Evolutionary conservation across 371 early-diverging fungal species (phyloP).

Genomic region (Rhizopus stolonifer): DNA sequence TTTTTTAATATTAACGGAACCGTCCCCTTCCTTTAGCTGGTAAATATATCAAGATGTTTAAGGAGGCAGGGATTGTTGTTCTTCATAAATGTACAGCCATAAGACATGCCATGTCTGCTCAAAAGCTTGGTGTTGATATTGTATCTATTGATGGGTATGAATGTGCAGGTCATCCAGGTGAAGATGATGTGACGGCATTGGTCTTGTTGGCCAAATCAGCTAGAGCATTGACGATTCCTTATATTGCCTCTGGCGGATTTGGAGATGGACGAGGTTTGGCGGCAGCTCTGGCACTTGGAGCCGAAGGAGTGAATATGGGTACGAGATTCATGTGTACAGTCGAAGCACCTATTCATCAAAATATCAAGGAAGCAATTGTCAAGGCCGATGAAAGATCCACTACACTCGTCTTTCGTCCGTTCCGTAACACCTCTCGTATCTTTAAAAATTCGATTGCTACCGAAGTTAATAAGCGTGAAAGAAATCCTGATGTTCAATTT

Average conservation of each 20-base stretch:
- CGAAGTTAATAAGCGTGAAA: slow-evolving; percentile 70
- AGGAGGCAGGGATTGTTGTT: slow-evolving; percentile 69
- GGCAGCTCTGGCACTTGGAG: slow-evolving; percentile 74
- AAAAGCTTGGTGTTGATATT: slow-evolving; percentile 61
- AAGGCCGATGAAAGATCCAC: slow-evolving; percentile 69
- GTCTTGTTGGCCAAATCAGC: slow-evolving; percentile 76
- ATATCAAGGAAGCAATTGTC: slow-evolving; percentile 76
- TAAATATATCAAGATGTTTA: slow-evolving; percentile 72
- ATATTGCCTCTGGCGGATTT: slow-evolving; percentile 82
- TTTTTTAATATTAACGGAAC: too few relatives aligned
- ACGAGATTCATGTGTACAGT: slow-evolving; percentile 82
- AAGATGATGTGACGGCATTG: slow-evolving; percentile 75
- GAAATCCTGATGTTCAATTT: slow-evolving; percentile 59
- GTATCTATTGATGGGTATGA: slow-evolving; percentile 80
- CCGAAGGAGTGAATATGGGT: slow-evolving; percentile 75
- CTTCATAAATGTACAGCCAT: slow-evolving; percentile 81
- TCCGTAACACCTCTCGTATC: slow-evolving; percentile 78
- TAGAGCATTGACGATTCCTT: slow-evolving; percentile 60
- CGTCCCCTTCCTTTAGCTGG: slow-evolving; percentile 51
- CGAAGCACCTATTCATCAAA: slow-evolving; percentile 71
- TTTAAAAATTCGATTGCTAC: slow-evolving; percentile 72
- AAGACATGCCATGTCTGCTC: slow-evolving; percentile 71
- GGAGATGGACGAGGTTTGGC: slow-evolving; percentile 72
- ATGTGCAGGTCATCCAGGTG: slow-evolving; percentile 86
- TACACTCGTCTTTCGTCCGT: slow-evolving; percentile 70